phyloP scores from a whole-genome alignment of 1,284 basidiomycete species.

The Phellopilus nigrolimitatus region DNA sequence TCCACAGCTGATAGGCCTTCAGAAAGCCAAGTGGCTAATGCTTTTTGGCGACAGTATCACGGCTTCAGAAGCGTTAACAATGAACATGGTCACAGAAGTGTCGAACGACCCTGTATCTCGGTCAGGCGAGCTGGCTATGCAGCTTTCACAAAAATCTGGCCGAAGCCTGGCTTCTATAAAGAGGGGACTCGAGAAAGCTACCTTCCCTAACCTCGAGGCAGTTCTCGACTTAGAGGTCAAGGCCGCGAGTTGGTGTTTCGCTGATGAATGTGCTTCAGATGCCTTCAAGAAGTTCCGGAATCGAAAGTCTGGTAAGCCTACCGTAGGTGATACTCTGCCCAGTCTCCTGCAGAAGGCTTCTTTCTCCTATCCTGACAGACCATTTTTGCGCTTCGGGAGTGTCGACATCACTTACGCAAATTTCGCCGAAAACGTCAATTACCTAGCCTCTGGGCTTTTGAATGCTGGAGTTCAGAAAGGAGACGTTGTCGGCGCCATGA shows the following conservation, averaged over 20 bases:
- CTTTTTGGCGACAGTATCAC: conserved; percentile 4
- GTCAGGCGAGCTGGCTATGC: background rate
- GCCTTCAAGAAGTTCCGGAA: conserved; percentile 9
- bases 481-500: conserved; percentile 13
- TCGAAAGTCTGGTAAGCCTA: background rate
- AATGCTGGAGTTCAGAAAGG: background rate
- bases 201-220: conserved; percentile 8
- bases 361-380: background rate
- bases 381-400: conserved; percentile 10
- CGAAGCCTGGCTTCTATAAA: conserved; percentile 11
- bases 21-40: conserved; percentile 9
- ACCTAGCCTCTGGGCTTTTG: background rate
- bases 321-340: background rate
- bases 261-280: conserved; percentile 2
- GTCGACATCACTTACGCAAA: conserved; percentile 2
- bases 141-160: conserved; percentile 1
- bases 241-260: conserved; percentile 9
- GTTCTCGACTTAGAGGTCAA: conserved; percentile 8
- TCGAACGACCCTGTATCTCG: conserved; percentile 2
- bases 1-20: conserved; percentile 12
- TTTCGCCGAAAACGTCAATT: conserved; percentile 1
- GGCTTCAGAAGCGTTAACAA: background rate
- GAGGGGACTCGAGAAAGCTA: conserved; percentile 5
- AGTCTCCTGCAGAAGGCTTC: background rate
- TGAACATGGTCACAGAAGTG: conserved; percentile 15